These are phyloP conservation scores for Fusarium compactum DNA, from an alignment of 2,329 filamentous ascomycete species.

Conservation along the genomic window DNA sequence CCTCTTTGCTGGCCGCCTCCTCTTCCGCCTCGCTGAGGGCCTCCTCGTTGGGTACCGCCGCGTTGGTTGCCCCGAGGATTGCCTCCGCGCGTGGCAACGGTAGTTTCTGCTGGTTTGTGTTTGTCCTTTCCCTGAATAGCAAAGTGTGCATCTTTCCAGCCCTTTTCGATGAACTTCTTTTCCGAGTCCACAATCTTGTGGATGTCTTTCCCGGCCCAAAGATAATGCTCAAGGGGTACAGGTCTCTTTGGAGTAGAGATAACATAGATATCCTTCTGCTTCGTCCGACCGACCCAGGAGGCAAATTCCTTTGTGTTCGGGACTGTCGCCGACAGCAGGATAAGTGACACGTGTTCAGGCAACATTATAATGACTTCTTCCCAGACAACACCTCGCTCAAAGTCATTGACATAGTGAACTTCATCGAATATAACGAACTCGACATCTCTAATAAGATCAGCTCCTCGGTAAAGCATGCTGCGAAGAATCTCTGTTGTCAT, in stretches of 20 bases:
- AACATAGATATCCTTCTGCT: slow-evolving; percentile 99
- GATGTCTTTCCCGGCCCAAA: slow-evolving; percentile 94
- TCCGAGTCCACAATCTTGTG: slow-evolving; percentile 95
- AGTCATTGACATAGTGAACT: slow-evolving; percentile 98
- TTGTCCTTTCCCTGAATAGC: slow-evolving; percentile 86
- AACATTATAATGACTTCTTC: slow-evolving; percentile 99
- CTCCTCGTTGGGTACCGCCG: slow-evolving; percentile 53
- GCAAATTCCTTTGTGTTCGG: slow-evolving; percentile 98
- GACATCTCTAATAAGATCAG: slow-evolving; percentile 95
- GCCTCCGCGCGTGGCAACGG: slow-evolving; percentile 54
- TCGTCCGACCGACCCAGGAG: slow-evolving; percentile 97
- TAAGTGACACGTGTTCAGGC: slow-evolving; percentile 95
- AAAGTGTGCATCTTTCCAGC: slow-evolving; percentile 94
- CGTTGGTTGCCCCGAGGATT: slow-evolving; percentile 54
- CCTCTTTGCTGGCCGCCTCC: slow-evolving; percentile 62
- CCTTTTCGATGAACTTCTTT: slow-evolving; percentile 90
- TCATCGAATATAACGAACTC: slow-evolving; percentile 99
- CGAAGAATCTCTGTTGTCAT: slow-evolving; percentile 99
- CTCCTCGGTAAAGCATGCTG: slow-evolving; percentile 97
- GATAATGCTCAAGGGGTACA: slow-evolving; percentile 93
- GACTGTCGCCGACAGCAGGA: slow-evolving; percentile 93
- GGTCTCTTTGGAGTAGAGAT: slow-evolving; percentile 97
- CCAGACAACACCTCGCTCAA: slow-evolving; percentile 97
- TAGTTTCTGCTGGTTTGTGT: slow-evolving; percentile 60
- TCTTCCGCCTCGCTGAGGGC: slow-evolving; percentile 61